Evolutionary conservation across 495 filamentous ascomycete species (phyloP), one percentile per base, ranked within the genome.

Genomic region (Cudoniella acicularis): DNA sequence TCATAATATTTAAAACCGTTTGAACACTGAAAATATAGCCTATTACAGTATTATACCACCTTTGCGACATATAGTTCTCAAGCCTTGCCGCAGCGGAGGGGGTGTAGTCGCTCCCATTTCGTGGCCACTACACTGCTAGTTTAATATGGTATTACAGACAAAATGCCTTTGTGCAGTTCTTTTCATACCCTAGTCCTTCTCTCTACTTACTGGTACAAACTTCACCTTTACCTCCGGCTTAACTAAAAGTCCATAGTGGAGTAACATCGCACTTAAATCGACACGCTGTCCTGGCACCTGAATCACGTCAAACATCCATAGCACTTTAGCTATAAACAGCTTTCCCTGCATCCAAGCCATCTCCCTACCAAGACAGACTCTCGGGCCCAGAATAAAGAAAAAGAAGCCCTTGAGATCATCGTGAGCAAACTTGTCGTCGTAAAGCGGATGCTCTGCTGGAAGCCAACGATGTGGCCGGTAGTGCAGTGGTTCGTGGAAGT

Each of bases 391-490:
- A 13, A 4, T 36, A 36, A 36, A 36, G 30, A 13, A 13, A 13
- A 36, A 36, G 13, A 36, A 13, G 30, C 30, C 30, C 13, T 36
- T 36, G 13, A 36, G 49, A 13, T 36, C 54, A 21, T 54, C 56
- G 54, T 30, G 48, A 22, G 46, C 13, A 36, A 36, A 52, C 11
- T 4, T 21, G 13, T 10, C 0, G 23, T 20, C 8, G 10, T 51
- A 57, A 4, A 36, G 24, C 20, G 30, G 25, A 36, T 51, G 49
- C 10, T 26, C 3, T 1, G 21, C 0, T 16, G 27, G 27, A 2
- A 54, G 27, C 27, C 26, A 54, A 16, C 52, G 26, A 9, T 54
- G 27, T 18, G 52, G 52, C 1, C 43, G 27, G 27, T 42, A 54
- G 3, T 23, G 13, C 10, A 20, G 6, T 0, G 52, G 27, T 3